Evolutionary conservation across 164 flowering plant species (phyloP), one percentile per base, ranked within the genome.

Genomic region (Aristolochia contorta): DNA sequence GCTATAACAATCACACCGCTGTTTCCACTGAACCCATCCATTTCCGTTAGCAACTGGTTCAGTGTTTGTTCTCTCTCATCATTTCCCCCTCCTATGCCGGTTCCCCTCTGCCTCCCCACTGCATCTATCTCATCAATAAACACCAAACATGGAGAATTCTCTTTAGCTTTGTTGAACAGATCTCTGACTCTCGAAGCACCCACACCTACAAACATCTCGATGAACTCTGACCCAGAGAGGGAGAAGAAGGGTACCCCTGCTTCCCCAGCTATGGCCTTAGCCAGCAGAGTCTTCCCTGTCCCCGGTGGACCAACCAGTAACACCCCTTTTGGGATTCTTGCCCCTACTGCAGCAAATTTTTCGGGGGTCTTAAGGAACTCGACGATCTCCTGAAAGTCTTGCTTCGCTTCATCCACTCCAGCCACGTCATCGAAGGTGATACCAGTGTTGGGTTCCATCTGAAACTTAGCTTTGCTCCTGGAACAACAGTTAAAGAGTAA

Each of bases 101-200:
- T 78, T 20, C 92, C 87, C 71, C 87, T 78, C 69, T 75, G 78
- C 71, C 85, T 78, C 52, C 87, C 93, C 0, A 84, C 82, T 41
- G 89, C 87, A 71, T 86, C 93, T 4, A 84, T 82, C 73, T 86
- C 94, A 65, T 86, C 94, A 27, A 86, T 78, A 53, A 86, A 86
- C 12, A 86, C 77, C 61, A 86, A 52, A 46, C 94, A 84, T 0
- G 94, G 94, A 0, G 86, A 73, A 62, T 78, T 79, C 8, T 43
- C 62, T 70, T 84, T 86, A 0, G 86, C 88, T 70, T 78, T 80
- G 71, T 74, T 77, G 78, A 86, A 86, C 16, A 87, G 59, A 48
- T 83, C 88, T 61, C 86, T 71, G n/a, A 84, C 90, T 69, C 90
- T 79, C 12, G 85, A 80, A 54, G 94, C 84, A 6, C 90, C 90